Conservation (phyloP, 345 rosid genomes). For the Citrus inodora region DNA sequence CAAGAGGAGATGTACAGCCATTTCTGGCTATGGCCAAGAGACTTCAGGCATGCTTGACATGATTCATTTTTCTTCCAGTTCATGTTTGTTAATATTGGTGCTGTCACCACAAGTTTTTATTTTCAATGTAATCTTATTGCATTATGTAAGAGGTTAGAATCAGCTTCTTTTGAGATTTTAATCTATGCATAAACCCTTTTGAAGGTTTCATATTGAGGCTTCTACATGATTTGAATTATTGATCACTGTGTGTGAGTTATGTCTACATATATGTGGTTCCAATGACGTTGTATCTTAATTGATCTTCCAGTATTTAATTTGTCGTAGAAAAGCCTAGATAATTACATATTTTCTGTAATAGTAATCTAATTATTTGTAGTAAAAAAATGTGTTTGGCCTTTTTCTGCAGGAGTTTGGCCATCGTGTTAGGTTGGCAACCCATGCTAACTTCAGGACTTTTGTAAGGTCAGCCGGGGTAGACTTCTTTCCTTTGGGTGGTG, state of each 20-base stretch:
- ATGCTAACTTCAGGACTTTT: slow-evolving; percentile 75
- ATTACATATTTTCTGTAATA: neutral
- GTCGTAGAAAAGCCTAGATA: neutral
- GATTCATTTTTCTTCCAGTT: neutral
- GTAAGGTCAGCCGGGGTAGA: slow-evolving; percentile 84
- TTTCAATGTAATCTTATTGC: neutral
- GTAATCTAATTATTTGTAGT: neutral
- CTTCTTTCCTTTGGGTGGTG: slow-evolving; percentile 93
- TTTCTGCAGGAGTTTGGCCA: slow-evolving; percentile 85
- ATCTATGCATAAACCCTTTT: neutral
- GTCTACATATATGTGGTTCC: neutral
- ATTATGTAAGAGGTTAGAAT: neutral
- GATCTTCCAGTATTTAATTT: neutral
- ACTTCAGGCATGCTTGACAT: slow-evolving; percentile 66
- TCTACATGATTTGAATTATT: neutral
- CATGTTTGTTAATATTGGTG: neutral
- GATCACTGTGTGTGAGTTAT: neutral
- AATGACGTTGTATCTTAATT: neutral
- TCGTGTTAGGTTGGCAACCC: slow-evolving; percentile 93
- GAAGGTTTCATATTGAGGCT: neutral
- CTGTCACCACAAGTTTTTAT: neutral
- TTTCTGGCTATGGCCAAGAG: slow-evolving; percentile 94
- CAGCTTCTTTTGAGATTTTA: neutral
- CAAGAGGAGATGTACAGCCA: slow-evolving; percentile 98
- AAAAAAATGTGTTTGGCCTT: neutral